Percentiles rank a stretch among this genome's conserved stretches.
Evolutionary conservation across 371 early-diverging fungal species (phyloP).

Genomic region (Smittium culicis): DNA sequence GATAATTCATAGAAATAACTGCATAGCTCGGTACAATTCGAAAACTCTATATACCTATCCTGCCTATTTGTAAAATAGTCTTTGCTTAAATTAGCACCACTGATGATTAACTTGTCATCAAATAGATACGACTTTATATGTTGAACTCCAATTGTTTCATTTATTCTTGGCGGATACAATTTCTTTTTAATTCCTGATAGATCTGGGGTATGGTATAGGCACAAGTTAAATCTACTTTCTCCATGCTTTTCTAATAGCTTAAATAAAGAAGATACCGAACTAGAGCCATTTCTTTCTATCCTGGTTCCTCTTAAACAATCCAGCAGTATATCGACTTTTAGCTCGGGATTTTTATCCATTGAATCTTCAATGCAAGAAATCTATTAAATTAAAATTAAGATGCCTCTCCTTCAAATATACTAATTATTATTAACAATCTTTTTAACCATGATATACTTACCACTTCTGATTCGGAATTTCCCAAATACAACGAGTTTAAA

Average conservation of each 20-base stretch:
- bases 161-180: conserved; percentile 68
- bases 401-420: neutral
- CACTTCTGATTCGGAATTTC: conserved; percentile 62
- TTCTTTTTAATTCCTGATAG: conserved; percentile 52
- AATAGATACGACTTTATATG: conserved; percentile 86
- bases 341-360: conserved; percentile 32
- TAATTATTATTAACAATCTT: no score
- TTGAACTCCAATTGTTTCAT: conserved; percentile 84
- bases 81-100: conserved; percentile 89
- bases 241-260: conserved; percentile 48
- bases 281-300: conserved; percentile 35
- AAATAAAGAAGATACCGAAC: conserved; percentile 51
- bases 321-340: conserved; percentile 57
- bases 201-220: conserved; percentile 76
- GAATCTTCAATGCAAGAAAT: conserved; percentile 26
- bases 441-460: conserved; percentile 29
- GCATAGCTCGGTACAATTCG: conserved; percentile 37
- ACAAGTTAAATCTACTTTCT: conserved; percentile 47
- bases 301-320: conserved; percentile 83
- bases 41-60: conserved; percentile 76
- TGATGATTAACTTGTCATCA: conserved; percentile 74
- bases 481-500: conserved; percentile 80
- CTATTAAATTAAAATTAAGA: neutral
- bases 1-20: conserved; percentile 58
- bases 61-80: conserved; percentile 92